Evolutionary conservation across 1,284 basidiomycete genomes (phyloP).

Genomic region (Spongispora temasekensis): DNA sequence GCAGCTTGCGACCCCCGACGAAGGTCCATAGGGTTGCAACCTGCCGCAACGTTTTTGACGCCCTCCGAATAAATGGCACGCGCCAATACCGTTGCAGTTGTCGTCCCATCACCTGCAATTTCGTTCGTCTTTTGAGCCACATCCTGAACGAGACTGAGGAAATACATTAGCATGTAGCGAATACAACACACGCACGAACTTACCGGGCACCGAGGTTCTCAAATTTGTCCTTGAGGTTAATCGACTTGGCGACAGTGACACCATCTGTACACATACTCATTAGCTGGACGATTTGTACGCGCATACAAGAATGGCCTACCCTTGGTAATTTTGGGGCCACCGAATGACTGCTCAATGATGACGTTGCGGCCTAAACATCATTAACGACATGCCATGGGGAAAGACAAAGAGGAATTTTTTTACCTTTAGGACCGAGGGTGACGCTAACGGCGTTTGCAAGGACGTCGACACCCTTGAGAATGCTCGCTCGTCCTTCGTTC

Average conservation of each 20-base stretch:
- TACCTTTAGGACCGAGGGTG: conserved; percentile 95
- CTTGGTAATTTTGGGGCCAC: conserved; percentile 98
- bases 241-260: conserved; percentile 97
- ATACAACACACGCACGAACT: conserved; percentile 29
- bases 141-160: conserved; percentile 83
- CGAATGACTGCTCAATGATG: conserved; percentile 98
- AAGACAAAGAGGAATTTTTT: no score
- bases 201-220: conserved; percentile 98
- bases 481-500: conserved; percentile 92
- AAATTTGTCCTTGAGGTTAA: conserved; percentile 96
- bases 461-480: conserved; percentile 94
- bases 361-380: conserved; percentile 92
- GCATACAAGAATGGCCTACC: conserved; percentile 44
- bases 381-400: conserved; percentile 19
- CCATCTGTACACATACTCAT: conserved; percentile 60
- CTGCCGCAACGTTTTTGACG: conserved; percentile 98
- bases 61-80: conserved; percentile 98
- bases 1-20: conserved; percentile 95
- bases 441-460: conserved; percentile 95
- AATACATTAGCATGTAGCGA: neutral
- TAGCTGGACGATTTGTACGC: neutral
- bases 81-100: conserved; percentile 95
- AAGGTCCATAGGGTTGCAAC: conserved; percentile 99
- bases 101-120: conserved; percentile 96
- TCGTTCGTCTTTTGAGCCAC: conserved; percentile 98